Percentiles rank a stretch among this genome's conserved stretches.
Evolutionary conservation across 805 yeast genomes (phyloP).

Genomic region (Pichia gijzeniarum): DNA sequence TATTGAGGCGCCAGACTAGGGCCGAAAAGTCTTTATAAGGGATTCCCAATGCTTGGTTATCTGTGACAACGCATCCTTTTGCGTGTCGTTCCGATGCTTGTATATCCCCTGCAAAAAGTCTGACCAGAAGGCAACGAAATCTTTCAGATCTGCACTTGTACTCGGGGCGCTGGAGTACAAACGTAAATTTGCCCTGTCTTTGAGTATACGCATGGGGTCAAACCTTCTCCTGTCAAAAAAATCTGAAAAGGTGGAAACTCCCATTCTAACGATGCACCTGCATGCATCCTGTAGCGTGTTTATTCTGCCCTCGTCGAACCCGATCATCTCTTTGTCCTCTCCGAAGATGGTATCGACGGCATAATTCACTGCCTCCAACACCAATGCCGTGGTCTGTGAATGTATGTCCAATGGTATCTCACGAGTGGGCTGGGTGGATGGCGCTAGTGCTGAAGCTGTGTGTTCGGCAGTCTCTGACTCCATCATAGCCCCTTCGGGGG

Average conservation of each 20-base stretch:
- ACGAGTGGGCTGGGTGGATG: not conserved
- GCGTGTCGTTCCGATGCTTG: slow-evolving; percentile 27
- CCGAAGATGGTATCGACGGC: slow-evolving; percentile 52
- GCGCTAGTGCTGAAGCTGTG: too few relatives aligned
- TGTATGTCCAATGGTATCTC: slow-evolving; percentile 20
- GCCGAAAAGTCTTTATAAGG: not conserved
- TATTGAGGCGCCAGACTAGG: slow-evolving; percentile 5
- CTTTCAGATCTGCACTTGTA: slow-evolving; percentile 24
- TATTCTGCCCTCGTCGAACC: slow-evolving; percentile 36
- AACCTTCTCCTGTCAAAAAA: slow-evolving; percentile 30
- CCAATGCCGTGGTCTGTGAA: slow-evolving; percentile 36
- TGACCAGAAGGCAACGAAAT: slow-evolving; percentile 49
- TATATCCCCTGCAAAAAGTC: slow-evolving; percentile 39
- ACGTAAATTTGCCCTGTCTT: slow-evolving; percentile 17
- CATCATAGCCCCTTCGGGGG: too few relatives aligned
- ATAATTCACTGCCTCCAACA: slow-evolving; percentile 41
- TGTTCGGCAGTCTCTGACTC: too few relatives aligned
- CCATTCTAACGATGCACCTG: slow-evolving; percentile 37
- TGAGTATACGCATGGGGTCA: slow-evolving; percentile 19
- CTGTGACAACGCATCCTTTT: slow-evolving; percentile 27
- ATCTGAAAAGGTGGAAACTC: slow-evolving; percentile 53
- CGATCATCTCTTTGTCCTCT: slow-evolving; percentile 47
- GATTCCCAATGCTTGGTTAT: slow-evolving; percentile 18
- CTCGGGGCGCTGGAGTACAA: slow-evolving; percentile 25
- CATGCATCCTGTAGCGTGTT: slow-evolving; percentile 38